These are phyloP conservation scores for Dovyalis caffra DNA, from an alignment of 345 rosid species.

Conservation along the genomic window DNA sequence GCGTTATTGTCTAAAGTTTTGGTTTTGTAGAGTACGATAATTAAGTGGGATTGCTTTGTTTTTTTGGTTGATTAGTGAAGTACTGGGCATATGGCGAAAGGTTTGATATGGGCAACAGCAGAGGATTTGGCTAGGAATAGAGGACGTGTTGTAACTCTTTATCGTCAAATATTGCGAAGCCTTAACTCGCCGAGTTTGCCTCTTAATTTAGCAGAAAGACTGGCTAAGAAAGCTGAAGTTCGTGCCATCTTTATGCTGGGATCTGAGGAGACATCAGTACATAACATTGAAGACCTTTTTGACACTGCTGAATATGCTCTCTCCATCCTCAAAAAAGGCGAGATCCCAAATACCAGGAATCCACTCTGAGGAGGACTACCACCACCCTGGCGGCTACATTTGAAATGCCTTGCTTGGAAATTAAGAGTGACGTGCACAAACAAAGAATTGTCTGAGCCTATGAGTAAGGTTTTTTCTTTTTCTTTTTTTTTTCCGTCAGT, in stretches of 20 bases:
- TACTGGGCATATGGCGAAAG: conserved; percentile 20
- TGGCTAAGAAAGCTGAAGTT: conserved; percentile 60
- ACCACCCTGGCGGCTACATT: not conserved
- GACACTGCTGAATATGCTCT: conserved; percentile 54
- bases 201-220: conserved; percentile 51
- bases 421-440: not conserved
- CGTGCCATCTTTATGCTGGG: conserved; percentile 50
- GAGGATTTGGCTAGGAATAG: conserved; percentile 53
- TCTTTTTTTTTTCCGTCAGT: not conserved
- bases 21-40: not conserved
- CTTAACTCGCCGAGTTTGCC: conserved; percentile 53
- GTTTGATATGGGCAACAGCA: conserved; percentile 53
- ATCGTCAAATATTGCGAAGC: conserved; percentile 52
- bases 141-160: conserved; percentile 48
- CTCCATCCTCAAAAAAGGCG: conserved; percentile 48
- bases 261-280: conserved; percentile 50
- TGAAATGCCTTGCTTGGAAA: not conserved
- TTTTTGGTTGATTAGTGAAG: not conserved
- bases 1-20: too few species aligned
- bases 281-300: conserved; percentile 53
- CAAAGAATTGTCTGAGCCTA: not conserved
- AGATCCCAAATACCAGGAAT: conserved; percentile 36
- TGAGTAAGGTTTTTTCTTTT: not conserved
- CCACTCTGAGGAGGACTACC: not conserved
- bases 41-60: not conserved